A percentile compares a stretch with the other conserved stretches of the same genome.
Evolutionary conservation across 2,329 filamentous ascomycete genomes (phyloP).

Genomic region (Lizonia empirigonia): DNA sequence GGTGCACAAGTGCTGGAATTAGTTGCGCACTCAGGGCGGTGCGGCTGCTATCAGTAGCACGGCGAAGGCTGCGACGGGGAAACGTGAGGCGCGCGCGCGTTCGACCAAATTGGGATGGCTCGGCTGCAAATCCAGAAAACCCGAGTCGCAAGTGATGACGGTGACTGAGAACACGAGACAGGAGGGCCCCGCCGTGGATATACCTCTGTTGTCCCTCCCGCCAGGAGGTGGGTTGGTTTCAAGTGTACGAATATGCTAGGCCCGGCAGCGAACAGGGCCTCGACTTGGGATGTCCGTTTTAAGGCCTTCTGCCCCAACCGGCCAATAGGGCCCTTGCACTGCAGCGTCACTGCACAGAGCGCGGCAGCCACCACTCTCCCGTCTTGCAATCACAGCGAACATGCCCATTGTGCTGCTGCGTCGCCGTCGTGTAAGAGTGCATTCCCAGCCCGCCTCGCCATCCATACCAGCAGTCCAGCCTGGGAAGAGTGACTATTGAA

Average conservation of each 20-base stretch:
- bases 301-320: not conserved
- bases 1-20: not conserved
- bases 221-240: constrained; percentile 21
- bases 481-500: constrained; percentile 3
- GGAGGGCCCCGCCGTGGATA: constrained; percentile 17
- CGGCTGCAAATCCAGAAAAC: not conserved
- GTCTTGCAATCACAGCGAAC: constrained; percentile 8
- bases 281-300: too few species aligned
- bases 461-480: not conserved
- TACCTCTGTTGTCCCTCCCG: constrained; percentile 14
- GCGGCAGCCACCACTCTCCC: constrained; percentile 8
- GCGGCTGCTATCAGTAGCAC: constrained; percentile 6
- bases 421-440: not conserved
- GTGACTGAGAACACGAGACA: constrained; percentile 8
- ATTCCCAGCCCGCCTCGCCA: not conserved
- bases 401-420: constrained; percentile 1
- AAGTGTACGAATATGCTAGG: constrained; percentile 16
- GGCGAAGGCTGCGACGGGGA: constrained; percentile 6
- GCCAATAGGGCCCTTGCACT: constrained; percentile 5
- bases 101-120: not conserved
- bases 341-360: not conserved
- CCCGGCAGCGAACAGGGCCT: constrained; percentile 9
- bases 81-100: constrained; percentile 9
- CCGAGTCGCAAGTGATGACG: constrained; percentile 5
- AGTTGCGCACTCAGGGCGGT: not conserved